phyloP scores from a whole-genome alignment of 2,329 filamentous ascomycete species.

The Ceratocystis ficicola region DNA sequence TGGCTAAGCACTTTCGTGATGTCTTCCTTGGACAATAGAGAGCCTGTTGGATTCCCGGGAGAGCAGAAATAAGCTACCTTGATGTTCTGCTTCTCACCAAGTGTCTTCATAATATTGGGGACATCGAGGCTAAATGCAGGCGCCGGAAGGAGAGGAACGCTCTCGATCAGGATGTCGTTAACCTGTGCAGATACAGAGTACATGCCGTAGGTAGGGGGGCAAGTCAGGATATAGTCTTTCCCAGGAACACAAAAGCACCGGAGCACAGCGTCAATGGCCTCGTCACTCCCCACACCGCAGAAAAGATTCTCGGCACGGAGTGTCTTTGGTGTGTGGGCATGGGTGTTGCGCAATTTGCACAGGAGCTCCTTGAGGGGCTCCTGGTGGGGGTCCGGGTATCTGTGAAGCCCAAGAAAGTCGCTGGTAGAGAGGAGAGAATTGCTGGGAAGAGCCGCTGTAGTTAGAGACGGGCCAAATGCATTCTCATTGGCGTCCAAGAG shows the following conservation, averaged over 20 bases:
- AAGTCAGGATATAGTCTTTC: conserved; percentile 81
- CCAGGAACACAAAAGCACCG: conserved; percentile 86
- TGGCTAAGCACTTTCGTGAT: conserved; percentile 65
- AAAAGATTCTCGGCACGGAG: conserved; percentile 77
- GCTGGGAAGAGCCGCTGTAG: conserved; percentile 36
- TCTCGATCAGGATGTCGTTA: conserved; percentile 79
- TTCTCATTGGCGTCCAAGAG: conserved; percentile 98
- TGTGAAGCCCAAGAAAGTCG: conserved; percentile 71
- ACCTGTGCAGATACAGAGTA: conserved; percentile 88
- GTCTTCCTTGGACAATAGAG: conserved; percentile 62
- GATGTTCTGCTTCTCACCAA: conserved; percentile 51
- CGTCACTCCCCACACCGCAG: conserved; percentile 89
- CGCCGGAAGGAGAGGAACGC: conserved; percentile 64
- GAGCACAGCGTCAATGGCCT: conserved; percentile 88
- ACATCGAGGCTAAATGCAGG: conserved; percentile 65
- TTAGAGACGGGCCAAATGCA: conserved; percentile 74
- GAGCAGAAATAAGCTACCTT: conserved; percentile 91
- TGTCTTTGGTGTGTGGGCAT: conserved; percentile 60
- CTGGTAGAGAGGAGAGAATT: conserved; percentile 34
- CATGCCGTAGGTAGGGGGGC: conserved; percentile 97
- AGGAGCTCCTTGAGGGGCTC: conserved; percentile 71
- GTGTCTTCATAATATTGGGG: conserved; percentile 50
- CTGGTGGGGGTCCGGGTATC: conserved; percentile 96
- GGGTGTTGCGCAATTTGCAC: conserved; percentile 76
- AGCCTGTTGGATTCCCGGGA: conserved; percentile 86